These are phyloP conservation scores for Zangia roseola DNA, from an alignment of 768 basidiomycete genomes.

Conservation along the genomic window DNA sequence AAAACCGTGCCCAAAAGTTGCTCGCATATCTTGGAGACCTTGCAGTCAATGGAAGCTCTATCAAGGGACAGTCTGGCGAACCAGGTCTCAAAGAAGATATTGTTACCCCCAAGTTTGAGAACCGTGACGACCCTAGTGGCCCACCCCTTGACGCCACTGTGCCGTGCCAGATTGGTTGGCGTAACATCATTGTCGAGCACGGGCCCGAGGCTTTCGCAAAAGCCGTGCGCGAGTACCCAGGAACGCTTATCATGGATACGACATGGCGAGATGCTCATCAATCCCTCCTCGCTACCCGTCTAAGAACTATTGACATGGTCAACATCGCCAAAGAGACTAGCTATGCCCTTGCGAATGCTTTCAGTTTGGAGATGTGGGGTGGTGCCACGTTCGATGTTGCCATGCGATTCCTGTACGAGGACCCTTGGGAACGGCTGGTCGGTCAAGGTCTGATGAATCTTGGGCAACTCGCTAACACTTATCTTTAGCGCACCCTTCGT, in stretches of 20 bases:
- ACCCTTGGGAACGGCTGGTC: constrained; percentile 98
- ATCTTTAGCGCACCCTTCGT: constrained; percentile 74
- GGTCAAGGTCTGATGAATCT: constrained; percentile 23
- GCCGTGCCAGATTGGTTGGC: constrained; percentile 91
- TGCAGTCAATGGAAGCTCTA: constrained; percentile 96
- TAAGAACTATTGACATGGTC: constrained; percentile 95
- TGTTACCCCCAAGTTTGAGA: constrained; percentile 75
- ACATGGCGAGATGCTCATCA: constrained; percentile 99
- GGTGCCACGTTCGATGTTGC: constrained; percentile 99
- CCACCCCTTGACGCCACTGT: constrained; percentile 72
- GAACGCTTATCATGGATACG: constrained; percentile 95
- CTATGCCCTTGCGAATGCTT: constrained; percentile 92
- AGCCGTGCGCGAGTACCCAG: constrained; percentile 94
- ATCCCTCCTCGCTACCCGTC: constrained; percentile 92
- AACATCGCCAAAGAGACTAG: constrained; percentile 99
- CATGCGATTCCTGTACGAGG: constrained; percentile 99
- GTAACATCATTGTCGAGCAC: constrained; percentile 97
- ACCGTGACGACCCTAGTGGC: constrained; percentile 73
- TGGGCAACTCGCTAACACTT: constrained; percentile 10
- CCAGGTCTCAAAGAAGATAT: constrained; percentile 92
- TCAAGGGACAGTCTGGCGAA: constrained; percentile 94
- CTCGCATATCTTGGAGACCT: constrained; percentile 96
- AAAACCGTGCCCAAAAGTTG: constrained; percentile 97
- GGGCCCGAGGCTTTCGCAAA: constrained; percentile 98
- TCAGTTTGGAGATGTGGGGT: constrained; percentile 98